Evolutionary conservation across 1,139 yeast species (phyloP), one percentile per base, ranked within the genome.

Genomic region (Candida smagusa): DNA sequence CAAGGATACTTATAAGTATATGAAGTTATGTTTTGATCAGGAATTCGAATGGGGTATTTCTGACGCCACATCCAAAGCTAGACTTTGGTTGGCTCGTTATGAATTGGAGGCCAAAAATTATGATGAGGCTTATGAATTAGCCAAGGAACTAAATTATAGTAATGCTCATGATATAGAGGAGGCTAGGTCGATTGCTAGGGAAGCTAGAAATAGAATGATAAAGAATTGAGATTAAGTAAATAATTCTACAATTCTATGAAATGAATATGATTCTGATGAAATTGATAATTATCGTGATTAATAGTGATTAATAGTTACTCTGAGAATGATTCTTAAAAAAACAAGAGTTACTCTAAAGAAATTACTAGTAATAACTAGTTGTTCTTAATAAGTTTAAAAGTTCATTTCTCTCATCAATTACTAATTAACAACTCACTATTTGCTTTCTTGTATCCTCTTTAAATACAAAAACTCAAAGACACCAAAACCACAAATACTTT

Each of bases 81-180:
- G 94, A 33, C 65, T 90, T 42, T 90, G 97, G 97, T 64, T 90
- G 24, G 96, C 97, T 1, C 73, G 81, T 42, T 66, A 74, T 50
- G 92, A 89, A 30, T 61, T 82, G 46, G 69, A 68, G 12, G 63
- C 63, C 34, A 67, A 74, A 12, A 75, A 79, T 43, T 89, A 75
- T 65, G 78, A 77, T 32, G 74, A 70, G 40, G 96, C 97, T 0
- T 81, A 82, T 47, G 79, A 74, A 35, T 77, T 84, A 51, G 94
- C 96, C 0, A 76, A 77, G 41, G 87, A 81, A 41, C 72, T 89
- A 46, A 80, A 81, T 19, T 81, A 81, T 43, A 94, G 94, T 22
- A 77, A 85, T 28, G 84, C 92, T 7, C 87, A 82, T 44, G 96
- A 87, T 52, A 77, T 88, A 26, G 96, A 88, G 53, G 97, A 89